phyloP scores from a whole-genome alignment of 768 basidiomycete species.

The Asterophora parasitica region DNA sequence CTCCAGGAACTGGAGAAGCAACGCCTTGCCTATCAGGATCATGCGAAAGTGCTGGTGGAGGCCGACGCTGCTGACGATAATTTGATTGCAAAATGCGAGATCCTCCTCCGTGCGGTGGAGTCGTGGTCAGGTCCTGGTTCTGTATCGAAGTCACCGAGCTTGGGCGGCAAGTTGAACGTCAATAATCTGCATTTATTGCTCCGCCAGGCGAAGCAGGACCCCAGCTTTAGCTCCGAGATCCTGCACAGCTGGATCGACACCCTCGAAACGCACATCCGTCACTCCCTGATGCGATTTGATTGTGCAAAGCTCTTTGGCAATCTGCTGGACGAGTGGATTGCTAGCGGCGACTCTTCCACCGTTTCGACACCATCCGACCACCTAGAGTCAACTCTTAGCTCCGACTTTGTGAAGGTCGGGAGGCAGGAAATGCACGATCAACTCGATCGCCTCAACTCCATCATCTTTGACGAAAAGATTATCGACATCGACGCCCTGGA shows the following conservation, averaged over 20 bases:
- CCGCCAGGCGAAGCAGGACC: constrained; percentile 36
- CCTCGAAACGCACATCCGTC: constrained; percentile 34
- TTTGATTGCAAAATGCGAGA: constrained; percentile 27
- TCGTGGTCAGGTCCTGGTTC: constrained; percentile 33
- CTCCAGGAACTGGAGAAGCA: constrained; percentile 40
- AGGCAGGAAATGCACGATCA: constrained; percentile 37
- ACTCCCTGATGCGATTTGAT: constrained; percentile 33
- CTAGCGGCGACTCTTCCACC: constrained; percentile 36
- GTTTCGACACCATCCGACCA: constrained; percentile 14
- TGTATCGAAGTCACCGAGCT: constrained; percentile 9
- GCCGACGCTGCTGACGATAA: constrained; percentile 20
- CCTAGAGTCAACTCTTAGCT: constrained; percentile 1
- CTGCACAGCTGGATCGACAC: constrained; percentile 33
- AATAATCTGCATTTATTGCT: constrained; percentile 33
- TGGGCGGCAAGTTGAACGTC: constrained; percentile 24
- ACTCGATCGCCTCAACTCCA: constrained; percentile 25
- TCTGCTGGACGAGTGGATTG: constrained; percentile 40
- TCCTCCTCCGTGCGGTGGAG: constrained; percentile 28
- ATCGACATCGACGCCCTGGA: constrained; percentile 29
- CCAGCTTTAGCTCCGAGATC: constrained; percentile 31
- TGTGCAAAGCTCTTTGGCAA: constrained; percentile 37
- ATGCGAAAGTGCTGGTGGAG: constrained; percentile 28
- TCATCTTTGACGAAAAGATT: constrained; percentile 34
- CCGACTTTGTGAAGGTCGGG: constrained; percentile 27
- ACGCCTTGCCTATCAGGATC: constrained; percentile 28